Evolutionary conservation across 2,329 filamentous ascomycete genomes (phyloP).

Genomic region (Colletotrichum kahawae): DNA sequence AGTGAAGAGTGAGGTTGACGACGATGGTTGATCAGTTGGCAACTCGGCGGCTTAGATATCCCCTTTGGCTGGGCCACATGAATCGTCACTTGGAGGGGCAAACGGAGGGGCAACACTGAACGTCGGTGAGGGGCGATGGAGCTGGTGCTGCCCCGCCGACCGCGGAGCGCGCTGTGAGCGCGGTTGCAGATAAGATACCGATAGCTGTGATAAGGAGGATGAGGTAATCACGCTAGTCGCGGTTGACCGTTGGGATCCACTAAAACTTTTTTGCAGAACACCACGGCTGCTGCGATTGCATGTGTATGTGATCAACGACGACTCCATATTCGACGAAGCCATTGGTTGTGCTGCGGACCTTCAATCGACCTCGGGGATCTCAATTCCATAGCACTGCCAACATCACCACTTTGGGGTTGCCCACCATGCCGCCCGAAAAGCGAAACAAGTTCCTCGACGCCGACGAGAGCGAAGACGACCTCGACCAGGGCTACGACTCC

Average conservation of each 20-base stretch:
- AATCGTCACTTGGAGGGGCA: slow-evolving; percentile 20
- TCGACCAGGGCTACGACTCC: slow-evolving; percentile 67
- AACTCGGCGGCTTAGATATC: slow-evolving; percentile 10
- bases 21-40: background rate
- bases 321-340: background rate
- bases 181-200: background rate
- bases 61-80: background rate
- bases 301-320: background rate
- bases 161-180: background rate
- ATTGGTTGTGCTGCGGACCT: background rate
- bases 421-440: slow-evolving; percentile 69
- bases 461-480: slow-evolving; percentile 64
- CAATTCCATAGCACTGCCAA: background rate
- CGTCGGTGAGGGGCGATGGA: background rate
- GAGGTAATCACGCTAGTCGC: slow-evolving; percentile 22
- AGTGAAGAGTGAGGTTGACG: background rate
- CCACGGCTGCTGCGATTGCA: background rate
- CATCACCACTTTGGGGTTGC: rapidly evolving
- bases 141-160: slow-evolving; percentile 1
- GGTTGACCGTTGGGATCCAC: background rate
- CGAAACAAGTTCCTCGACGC: slow-evolving; percentile 74
- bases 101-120: background rate
- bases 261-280: slow-evolving; percentile 14
- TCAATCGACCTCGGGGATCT: background rate
- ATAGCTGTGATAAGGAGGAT: slow-evolving; percentile 2